A percentile compares a stretch with the other conserved stretches of the same genome.
These are phyloP conservation scores for Aureobasidium sp. DNA, from an alignment of 2,329 filamentous ascomycete species.

Conservation along the genomic window DNA sequence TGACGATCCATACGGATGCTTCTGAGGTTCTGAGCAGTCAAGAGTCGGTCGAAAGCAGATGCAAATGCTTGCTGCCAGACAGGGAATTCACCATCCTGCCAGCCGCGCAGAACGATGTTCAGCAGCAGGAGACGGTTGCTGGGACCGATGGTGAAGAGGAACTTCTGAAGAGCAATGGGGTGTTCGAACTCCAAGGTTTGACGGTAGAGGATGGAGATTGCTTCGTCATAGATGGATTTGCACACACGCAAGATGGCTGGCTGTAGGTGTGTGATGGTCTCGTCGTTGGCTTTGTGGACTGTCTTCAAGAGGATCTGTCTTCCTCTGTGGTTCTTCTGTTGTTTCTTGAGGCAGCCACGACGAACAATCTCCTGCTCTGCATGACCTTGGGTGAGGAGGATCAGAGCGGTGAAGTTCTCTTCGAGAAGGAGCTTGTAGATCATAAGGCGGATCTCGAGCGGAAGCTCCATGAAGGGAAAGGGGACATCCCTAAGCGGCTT, in stretches of 20 bases:
- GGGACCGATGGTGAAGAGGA: background rate
- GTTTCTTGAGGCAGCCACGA: background rate
- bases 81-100: background rate
- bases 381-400: background rate
- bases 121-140: background rate
- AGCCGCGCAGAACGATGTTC: background rate
- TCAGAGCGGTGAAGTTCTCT: background rate
- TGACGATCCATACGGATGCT: background rate
- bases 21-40: background rate
- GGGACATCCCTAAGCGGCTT: background rate
- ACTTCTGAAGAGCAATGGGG: background rate
- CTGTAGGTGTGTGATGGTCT: background rate
- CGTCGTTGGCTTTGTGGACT: background rate
- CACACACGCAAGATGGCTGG: background rate
- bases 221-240: background rate
- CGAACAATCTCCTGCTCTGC: background rate
- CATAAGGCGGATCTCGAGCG: background rate
- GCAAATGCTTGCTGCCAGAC: background rate
- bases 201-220: background rate
- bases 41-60: background rate
- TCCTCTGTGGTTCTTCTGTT: background rate
- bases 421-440: constrained; percentile 1
- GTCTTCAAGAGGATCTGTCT: background rate
- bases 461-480: background rate
- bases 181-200: background rate